A percentile compares a stretch with the other conserved stretches of the same genome.
These are phyloP conservation scores for Mimosa pudica DNA, from an alignment of 306 rosid species.

Conservation along the genomic window DNA sequence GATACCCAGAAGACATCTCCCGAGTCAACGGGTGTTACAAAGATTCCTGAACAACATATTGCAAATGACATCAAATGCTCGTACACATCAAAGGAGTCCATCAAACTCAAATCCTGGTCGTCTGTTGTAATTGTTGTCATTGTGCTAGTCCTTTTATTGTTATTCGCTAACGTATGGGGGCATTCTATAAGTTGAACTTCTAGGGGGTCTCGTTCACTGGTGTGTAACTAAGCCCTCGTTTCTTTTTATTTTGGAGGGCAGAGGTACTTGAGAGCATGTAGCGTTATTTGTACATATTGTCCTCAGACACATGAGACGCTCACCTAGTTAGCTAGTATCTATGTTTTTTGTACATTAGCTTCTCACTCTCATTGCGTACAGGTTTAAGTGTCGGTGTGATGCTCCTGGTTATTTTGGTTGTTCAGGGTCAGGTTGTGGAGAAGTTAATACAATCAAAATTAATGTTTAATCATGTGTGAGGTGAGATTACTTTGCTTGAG, in stretches of 20 bases:
- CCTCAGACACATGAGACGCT: constrained; percentile 18
- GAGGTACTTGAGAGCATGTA: constrained; percentile 30
- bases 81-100: constrained; percentile 34
- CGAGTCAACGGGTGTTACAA: background rate
- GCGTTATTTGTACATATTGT: constrained; percentile 26
- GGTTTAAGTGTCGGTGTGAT: background rate
- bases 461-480: background rate
- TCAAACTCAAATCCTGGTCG: constrained; percentile 40
- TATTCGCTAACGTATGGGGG: constrained; percentile 56
- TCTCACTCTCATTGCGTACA: background rate
- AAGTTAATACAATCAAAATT: background rate
- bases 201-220: constrained; percentile 33
- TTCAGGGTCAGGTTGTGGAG: too few relatives aligned
- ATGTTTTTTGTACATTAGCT: constrained; percentile 11
- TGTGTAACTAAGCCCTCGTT: constrained; percentile 33
- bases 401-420: background rate
- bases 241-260: constrained; percentile 29
- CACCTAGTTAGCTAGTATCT: background rate
- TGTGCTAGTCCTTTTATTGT: constrained; percentile 38
- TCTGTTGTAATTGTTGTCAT: constrained; percentile 46
- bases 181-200: constrained; percentile 41
- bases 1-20: constrained; percentile 34
- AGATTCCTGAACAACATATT: constrained; percentile 25
- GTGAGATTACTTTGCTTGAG: background rate
- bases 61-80: constrained; percentile 24